Evolutionary conservation across 1,139 yeast genomes (phyloP).

Genomic region (Debaryomycetaceae sp.): DNA sequence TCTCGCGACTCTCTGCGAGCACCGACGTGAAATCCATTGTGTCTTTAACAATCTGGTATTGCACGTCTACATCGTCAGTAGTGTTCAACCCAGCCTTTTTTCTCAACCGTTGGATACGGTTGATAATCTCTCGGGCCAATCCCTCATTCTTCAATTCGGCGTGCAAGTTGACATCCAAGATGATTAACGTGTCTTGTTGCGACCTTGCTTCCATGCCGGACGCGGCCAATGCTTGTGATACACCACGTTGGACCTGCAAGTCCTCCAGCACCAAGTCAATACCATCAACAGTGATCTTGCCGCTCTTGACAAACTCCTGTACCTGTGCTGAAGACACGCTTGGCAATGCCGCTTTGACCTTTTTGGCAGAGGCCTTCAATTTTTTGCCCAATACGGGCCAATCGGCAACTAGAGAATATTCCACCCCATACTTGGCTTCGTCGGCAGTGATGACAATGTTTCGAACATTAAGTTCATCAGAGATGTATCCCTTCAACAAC

Average conservation of each 20-base stretch:
- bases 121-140: constrained; percentile 88
- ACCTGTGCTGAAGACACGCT: constrained; percentile 71
- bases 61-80: constrained; percentile 88
- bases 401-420: constrained; percentile 91
- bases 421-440: constrained; percentile 85
- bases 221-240: constrained; percentile 48
- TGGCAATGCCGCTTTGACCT: constrained; percentile 91
- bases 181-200: constrained; percentile 78
- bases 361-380: constrained; percentile 85
- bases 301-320: constrained; percentile 59
- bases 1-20: constrained; percentile 50
- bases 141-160: constrained; percentile 91
- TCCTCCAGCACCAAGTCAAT: constrained; percentile 82
- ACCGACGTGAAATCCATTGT: constrained; percentile 59
- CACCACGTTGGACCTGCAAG: constrained; percentile 79
- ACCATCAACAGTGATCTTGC: constrained; percentile 78
- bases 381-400: constrained; percentile 99
- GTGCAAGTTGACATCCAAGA: constrained; percentile 78
- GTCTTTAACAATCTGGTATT: constrained; percentile 63
- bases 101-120: constrained; percentile 95
- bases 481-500: constrained; percentile 65
- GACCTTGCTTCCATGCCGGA: constrained; percentile 80
- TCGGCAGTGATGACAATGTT: constrained; percentile 81
- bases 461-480: constrained; percentile 88
- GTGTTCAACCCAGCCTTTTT: constrained; percentile 93